A percentile compares a stretch with the other conserved stretches of the same genome.
These are phyloP conservation scores for Yamadazyma scolyti DNA, from an alignment of 805 yeast species.

Conservation along the genomic window DNA sequence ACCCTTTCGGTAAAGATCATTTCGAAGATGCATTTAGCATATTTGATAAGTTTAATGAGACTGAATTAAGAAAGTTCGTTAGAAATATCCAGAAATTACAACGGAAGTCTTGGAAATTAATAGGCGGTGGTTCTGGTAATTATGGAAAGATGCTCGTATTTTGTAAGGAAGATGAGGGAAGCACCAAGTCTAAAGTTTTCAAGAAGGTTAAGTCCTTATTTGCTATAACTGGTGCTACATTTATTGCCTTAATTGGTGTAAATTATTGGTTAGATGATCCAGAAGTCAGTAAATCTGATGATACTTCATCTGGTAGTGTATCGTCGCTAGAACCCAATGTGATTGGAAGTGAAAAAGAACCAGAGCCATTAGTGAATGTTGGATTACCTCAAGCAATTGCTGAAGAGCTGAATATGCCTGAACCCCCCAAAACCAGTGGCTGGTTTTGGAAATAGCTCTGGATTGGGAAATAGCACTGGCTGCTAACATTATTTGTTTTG, in stretches of 20 bases:
- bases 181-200: slow-evolving; percentile 2
- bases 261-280: slow-evolving; percentile 16
- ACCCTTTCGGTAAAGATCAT: slow-evolving; percentile 37
- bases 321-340: no score
- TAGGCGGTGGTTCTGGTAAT: slow-evolving; percentile 41
- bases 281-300: neutral
- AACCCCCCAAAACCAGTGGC: slow-evolving; percentile 6
- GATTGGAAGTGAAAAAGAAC: neutral
- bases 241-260: slow-evolving; percentile 18
- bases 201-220: slow-evolving; percentile 16
- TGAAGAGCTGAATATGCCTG: no score
- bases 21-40: slow-evolving; percentile 39
- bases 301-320: no score
- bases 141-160: slow-evolving; percentile 12
- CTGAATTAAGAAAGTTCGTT: slow-evolving; percentile 30
- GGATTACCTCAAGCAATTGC: no score
- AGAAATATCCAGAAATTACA: slow-evolving; percentile 41
- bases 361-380: no score
- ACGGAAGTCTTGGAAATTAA: slow-evolving; percentile 47
- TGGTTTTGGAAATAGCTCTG: slow-evolving; percentile 16
- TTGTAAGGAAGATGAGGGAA: slow-evolving; percentile 4
- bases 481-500: neutral
- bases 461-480: slow-evolving; percentile 1
- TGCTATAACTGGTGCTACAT: slow-evolving; percentile 24
- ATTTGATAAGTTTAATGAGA: slow-evolving; percentile 32